phyloP scores from a whole-genome alignment of 2,329 filamentous ascomycete genomes.

The Hymenoscyphus scutula region DNA sequence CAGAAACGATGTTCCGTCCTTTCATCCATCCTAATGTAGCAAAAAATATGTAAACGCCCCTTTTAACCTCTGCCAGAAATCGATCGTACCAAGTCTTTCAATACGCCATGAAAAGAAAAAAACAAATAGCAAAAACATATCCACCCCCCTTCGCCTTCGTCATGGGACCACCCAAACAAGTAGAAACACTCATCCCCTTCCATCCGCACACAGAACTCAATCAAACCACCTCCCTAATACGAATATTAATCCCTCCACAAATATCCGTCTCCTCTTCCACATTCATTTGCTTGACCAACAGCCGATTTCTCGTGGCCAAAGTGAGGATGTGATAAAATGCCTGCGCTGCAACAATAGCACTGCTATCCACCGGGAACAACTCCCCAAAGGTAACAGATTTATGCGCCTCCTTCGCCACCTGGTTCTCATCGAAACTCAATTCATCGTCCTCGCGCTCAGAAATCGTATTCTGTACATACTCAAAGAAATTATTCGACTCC shows the following conservation, averaged over 20 bases:
- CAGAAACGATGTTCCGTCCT: background rate
- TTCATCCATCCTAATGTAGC: conserved; percentile 3
- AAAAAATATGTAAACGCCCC: background rate
- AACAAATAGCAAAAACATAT: background rate
- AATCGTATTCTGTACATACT: conserved; percentile 53
- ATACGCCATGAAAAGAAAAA: background rate
- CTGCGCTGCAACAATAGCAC: conserved; percentile 65
- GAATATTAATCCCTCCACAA: conserved; percentile 30
- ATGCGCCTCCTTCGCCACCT: conserved; percentile 15
- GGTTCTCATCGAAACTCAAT: conserved; percentile 16
- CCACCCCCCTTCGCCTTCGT: background rate
- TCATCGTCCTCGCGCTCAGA: conserved; percentile 34
- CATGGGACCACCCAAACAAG: background rate
- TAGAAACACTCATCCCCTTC: background rate
- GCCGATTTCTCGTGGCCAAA: conserved; percentile 63
- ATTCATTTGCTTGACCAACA: conserved; percentile 58
- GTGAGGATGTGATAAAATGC: conserved; percentile 73
- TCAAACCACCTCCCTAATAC: conserved; percentile 18
- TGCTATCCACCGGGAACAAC: conserved; percentile 56
- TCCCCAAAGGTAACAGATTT: conserved; percentile 64
- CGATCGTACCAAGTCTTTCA: background rate
- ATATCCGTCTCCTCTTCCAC: conserved; percentile 17
- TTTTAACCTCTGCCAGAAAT: background rate
- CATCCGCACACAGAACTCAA: background rate
- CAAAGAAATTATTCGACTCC: conserved; percentile 61